Percentiles rank a stretch among this genome's conserved stretches.
Evolutionary conservation across 768 basidiomycete species (phyloP).

Genomic region (Phylloporus sp.): DNA sequence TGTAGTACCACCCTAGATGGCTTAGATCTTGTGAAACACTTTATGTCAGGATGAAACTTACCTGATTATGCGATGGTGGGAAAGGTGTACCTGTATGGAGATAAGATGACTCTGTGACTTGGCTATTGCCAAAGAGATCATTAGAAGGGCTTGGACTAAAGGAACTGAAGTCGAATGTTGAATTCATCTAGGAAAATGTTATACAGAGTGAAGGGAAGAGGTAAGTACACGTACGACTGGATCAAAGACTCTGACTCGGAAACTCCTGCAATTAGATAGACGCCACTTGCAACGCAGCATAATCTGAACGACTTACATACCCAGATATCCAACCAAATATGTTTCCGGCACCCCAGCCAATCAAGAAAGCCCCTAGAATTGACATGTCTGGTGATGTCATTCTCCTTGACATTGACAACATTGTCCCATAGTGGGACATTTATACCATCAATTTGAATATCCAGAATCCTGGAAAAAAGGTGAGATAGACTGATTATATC

Average conservation of each 20-base stretch:
- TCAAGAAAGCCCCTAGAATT: not conserved
- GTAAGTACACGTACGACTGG: too few species aligned
- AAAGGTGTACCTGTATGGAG: not conserved
- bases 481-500: not conserved
- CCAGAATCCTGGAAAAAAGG: not conserved
- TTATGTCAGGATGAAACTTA: too few species aligned
- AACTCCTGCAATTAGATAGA: not conserved
- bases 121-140: not conserved
- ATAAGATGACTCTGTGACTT: not conserved
- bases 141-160: not conserved
- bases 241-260: not conserved
- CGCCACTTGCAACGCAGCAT: too few species aligned
- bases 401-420: not conserved
- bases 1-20: too few species aligned
- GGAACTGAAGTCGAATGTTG: not conserved
- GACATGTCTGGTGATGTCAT: not conserved
- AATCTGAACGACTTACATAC: not conserved
- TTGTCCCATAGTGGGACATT: not conserved
- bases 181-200: not conserved
- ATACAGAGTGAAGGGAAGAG: too few species aligned
- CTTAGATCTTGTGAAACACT: too few species aligned
- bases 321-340: not conserved
- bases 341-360: not conserved
- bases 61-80: not conserved
- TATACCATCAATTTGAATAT: not conserved